Evolutionary conservation across 2,329 filamentous ascomycete genomes (phyloP), one percentile per base, ranked within the genome.

Genomic region (Cladophialophora exuberans): DNA sequence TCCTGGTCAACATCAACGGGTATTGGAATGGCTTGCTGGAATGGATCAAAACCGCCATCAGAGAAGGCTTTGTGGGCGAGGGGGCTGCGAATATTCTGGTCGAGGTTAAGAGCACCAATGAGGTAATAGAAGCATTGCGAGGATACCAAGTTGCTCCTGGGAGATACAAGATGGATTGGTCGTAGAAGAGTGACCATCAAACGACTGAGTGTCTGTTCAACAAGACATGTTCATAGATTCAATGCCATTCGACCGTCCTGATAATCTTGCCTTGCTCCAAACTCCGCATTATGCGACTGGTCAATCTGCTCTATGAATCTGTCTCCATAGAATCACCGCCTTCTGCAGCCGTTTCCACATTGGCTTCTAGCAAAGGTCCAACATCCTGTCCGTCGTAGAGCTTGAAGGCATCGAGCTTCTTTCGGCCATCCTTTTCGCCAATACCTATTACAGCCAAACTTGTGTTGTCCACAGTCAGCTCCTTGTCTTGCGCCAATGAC

Each of bases 381-480:
- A 97, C 86, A 62, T 94, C 89, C 70, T 90, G 85, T 11, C 91
- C 92, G 71, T 99, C 94, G 68, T 89, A 94, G 63, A 96, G 80
- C 79, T 89, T 90, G 77, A 97, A 97, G 61, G 83, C 83, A 80
- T 97, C 89, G 26, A 88, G 63, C 64, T 75, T 78, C 72, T 81
- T 82, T 70, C 77, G 79, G 50, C 77, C 73, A 52, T 76, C 72
- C 44, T 82, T 76, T 44, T 84, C 65, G 6, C 33, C 46, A 18
- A 63, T 25, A 7, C 92, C 92, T 18, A 92, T 89, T 58, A 97
- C 80, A 31, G 89, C 92, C 50, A 99, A 83, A 65, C 90, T 96
- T 51, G 92, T 96, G 78, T 99, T 99, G 73, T 97, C 94, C 35
- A 97, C 84, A 52, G 93, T 97, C 72, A 99, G 78, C 81, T 97